Evolutionary conservation across 2,329 filamentous ascomycete genomes (phyloP), one percentile per base, ranked within the genome.

Genomic region (Septoria linicola): DNA sequence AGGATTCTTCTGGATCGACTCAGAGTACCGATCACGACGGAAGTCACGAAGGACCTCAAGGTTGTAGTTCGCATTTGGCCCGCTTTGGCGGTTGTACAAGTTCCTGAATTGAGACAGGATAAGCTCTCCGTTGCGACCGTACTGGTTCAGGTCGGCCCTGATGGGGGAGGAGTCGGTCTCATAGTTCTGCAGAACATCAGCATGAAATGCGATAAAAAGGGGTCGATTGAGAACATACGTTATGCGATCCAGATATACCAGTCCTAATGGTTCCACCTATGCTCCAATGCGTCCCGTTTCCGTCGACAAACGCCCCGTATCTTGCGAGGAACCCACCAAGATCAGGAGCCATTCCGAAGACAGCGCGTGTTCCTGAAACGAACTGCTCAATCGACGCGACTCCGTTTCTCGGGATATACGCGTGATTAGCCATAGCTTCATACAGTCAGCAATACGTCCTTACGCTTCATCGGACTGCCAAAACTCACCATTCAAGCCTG

Each of bases 111-210:
- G 59, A 3, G 35, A 42, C 34, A 61, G 41, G 47, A 61, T 45
- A 31, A 61, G 44, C 5, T 42, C 31, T 16, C 23, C 43, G 41
- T 59, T 59, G 41, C 40, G 41, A 37, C 57, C 61, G 53, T 59
- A 60, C 55, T 60, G 51, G 51, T 67, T 68, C 13, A 69, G 47
- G 30, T 71, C 67, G 37, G 61, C 61, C 31, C 65, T 59, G 14
- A 61, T 61, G 5, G 68, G 66, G 3, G 66, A 68, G 35, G 46
- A 61, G 47, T 71, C 68, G 11, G 58, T 56, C 55, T 71, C 68
- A 45, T 68, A 70, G 37, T 66, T 66, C 55, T 48, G 23, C 13
- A 8, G 14, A 25, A 10, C 7, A 16, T 42, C 17, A 23, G 32
- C 32, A 11, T 10, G 40, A 6, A 14, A 3, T 23, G n/a, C 8